phyloP scores from a whole-genome alignment of 805 yeast species.

The Ogataea salicorniae region DNA sequence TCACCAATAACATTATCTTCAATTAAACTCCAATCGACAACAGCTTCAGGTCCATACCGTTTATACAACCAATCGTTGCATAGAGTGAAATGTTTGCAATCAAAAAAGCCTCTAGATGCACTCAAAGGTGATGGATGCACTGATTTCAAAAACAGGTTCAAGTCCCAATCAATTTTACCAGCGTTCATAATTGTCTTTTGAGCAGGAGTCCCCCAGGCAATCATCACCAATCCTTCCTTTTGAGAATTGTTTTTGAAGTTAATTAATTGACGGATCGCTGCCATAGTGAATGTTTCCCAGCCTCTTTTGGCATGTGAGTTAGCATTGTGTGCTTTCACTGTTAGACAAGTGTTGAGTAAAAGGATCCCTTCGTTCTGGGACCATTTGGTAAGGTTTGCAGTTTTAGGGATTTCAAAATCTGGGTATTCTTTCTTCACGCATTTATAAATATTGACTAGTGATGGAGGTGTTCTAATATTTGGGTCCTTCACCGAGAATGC shows the following conservation, averaged over 20 bases:
- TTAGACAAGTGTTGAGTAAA: constrained; percentile 79
- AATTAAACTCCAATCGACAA: constrained; percentile 25
- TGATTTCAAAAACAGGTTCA: constrained; percentile 53
- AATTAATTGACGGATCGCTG: constrained; percentile 52
- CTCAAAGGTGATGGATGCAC: constrained; percentile 96
- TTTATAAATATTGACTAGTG: constrained; percentile 81
- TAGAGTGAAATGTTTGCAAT: constrained; percentile 63
- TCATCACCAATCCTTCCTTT: constrained; percentile 55
- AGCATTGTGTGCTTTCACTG: constrained; percentile 90
- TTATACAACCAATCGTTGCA: constrained; percentile 73
- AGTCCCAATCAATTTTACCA: constrained; percentile 24
- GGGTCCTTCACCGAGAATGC: constrained; percentile 91
- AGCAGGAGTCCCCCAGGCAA: constrained; percentile 56
- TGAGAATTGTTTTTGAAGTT: constrained; percentile 37
- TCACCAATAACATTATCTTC: neutral
- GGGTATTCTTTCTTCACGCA: constrained; percentile 65
- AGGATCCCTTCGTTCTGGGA: constrained; percentile 75
- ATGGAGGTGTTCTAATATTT: constrained; percentile 77
- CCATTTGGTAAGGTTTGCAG: constrained; percentile 78
- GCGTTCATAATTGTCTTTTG: constrained; percentile 32
- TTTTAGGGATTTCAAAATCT: constrained; percentile 54
- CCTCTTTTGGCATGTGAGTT: constrained; percentile 88
- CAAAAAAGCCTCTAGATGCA: constrained; percentile 83
- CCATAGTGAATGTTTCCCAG: constrained; percentile 87
- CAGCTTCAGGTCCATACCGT: constrained; percentile 28